A percentile compares a stretch with the other conserved stretches of the same genome.
Conservation (phyloP, 2,329 filamentous ascomycete genomes). For the Ophioceras dolichostomum region DNA sequence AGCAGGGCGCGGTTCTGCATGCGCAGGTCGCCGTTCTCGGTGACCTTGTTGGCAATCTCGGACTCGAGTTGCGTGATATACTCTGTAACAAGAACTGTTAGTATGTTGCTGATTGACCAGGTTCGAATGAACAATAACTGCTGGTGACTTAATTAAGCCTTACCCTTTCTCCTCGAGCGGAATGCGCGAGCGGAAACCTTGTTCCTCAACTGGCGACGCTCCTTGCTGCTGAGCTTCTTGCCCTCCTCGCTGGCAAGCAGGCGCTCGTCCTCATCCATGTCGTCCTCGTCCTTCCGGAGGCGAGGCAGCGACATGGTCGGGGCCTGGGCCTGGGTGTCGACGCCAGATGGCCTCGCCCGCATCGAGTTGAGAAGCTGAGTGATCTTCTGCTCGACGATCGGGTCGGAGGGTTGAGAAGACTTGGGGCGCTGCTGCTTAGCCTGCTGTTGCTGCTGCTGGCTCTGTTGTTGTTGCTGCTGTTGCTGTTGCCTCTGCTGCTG, state of each 20-base stretch:
- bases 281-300: constrained; percentile 85
- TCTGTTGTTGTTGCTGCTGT: constrained; percentile 29
- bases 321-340: neutral
- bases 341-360: constrained; percentile 48
- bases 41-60: constrained; percentile 73
- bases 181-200: constrained; percentile 97
- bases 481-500: no score
- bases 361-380: constrained; percentile 87
- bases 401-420: constrained; percentile 44
- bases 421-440: constrained; percentile 33
- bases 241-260: constrained; percentile 92
- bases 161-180: constrained; percentile 96
- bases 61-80: constrained; percentile 91
- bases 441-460: constrained; percentile 25
- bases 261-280: constrained; percentile 97
- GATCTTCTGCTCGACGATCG: constrained; percentile 82
- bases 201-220: constrained; percentile 92
- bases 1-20: constrained; percentile 68
- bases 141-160: no score
- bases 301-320: constrained; percentile 28
- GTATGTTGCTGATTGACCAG: constrained; percentile 10
- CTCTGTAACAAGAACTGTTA: constrained; percentile 52
- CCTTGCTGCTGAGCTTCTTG: constrained; percentile 98
- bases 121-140: no score
- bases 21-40: constrained; percentile 71